These are phyloP conservation scores for Zalaria sp. DNA, from an alignment of 2,329 filamentous ascomycete species.

Conservation along the genomic window DNA sequence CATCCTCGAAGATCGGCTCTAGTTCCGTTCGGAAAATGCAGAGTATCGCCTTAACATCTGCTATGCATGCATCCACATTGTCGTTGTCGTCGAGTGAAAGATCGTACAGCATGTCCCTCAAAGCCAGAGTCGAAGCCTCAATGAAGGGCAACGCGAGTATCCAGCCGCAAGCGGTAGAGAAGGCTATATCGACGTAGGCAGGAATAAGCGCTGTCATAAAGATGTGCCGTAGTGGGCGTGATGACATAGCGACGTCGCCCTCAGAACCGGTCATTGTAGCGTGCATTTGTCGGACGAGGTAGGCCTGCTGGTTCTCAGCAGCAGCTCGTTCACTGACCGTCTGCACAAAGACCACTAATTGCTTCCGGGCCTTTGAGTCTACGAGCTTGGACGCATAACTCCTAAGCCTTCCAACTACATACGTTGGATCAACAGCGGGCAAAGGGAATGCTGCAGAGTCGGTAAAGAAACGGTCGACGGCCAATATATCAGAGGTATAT, in stretches of 20 bases:
- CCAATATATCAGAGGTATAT: constrained; percentile 42
- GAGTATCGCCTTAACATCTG: background rate
- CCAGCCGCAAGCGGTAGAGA: constrained; percentile 33
- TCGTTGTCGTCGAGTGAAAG: constrained; percentile 26
- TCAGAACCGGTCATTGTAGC: constrained; percentile 32
- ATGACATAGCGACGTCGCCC: background rate
- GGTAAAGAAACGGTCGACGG: constrained; percentile 45
- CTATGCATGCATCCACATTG: constrained; percentile 19
- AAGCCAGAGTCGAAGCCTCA: constrained; percentile 27
- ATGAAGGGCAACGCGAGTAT: constrained; percentile 39
- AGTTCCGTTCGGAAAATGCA: background rate
- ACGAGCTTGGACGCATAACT: constrained; percentile 41
- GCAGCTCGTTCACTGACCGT: constrained; percentile 45
- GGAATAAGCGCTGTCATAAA: constrained; percentile 42
- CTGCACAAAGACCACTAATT: constrained; percentile 44
- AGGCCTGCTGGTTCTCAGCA: constrained; percentile 41
- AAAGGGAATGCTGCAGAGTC: constrained; percentile 46
- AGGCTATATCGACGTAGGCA: constrained; percentile 37
- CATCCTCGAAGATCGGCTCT: background rate
- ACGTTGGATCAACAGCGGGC: constrained; percentile 44
- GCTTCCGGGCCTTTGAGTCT: constrained; percentile 34
- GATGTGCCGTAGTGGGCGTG: constrained; percentile 28
- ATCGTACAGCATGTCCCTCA: constrained; percentile 30
- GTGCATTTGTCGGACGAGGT: constrained; percentile 40
- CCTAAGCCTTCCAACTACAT: constrained; percentile 46